Evolutionary conservation across 1,284 basidiomycete genomes (phyloP).

Genomic region (Irpex sp.): DNA sequence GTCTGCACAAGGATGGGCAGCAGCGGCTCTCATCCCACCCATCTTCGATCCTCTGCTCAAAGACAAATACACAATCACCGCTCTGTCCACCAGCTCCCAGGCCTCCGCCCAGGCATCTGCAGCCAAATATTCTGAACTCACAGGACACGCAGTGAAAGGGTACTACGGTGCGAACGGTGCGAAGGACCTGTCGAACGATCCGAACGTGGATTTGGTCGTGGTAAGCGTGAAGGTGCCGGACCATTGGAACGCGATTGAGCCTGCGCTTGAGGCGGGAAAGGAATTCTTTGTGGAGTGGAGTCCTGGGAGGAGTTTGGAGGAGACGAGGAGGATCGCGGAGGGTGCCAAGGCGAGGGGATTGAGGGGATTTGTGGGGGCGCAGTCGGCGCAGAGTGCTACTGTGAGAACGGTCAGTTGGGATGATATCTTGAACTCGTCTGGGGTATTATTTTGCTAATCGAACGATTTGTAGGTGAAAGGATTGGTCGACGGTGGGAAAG

Average conservation of each 20-base stretch:
- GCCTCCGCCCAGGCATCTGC: slow-evolving; percentile 22
- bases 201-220: slow-evolving; percentile 29
- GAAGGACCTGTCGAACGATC: slow-evolving; percentile 23
- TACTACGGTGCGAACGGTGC: slow-evolving; percentile 21
- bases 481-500: not conserved
- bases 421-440: not conserved
- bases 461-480: not conserved
- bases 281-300: slow-evolving; percentile 35
- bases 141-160: slow-evolving; percentile 18
- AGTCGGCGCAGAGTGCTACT: slow-evolving; percentile 21
- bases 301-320: slow-evolving; percentile 21
- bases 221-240: slow-evolving; percentile 26
- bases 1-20: slow-evolving; percentile 28
- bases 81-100: slow-evolving; percentile 23
- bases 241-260: slow-evolving; percentile 22
- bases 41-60: slow-evolving; percentile 15
- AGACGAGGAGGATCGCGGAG: slow-evolving; percentile 26
- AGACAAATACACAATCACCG: slow-evolving; percentile 20
- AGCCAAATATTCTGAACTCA: slow-evolving; percentile 18
- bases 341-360: slow-evolving; percentile 26
- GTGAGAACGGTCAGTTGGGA: slow-evolving; percentile 21
- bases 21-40: slow-evolving; percentile 18
- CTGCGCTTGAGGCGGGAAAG: slow-evolving; percentile 30
- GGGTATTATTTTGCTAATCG: not conserved
- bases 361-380: slow-evolving; percentile 27